phyloP scores from a whole-genome alignment of 805 yeast genomes.

The Pichia pseudocactophila region DNA sequence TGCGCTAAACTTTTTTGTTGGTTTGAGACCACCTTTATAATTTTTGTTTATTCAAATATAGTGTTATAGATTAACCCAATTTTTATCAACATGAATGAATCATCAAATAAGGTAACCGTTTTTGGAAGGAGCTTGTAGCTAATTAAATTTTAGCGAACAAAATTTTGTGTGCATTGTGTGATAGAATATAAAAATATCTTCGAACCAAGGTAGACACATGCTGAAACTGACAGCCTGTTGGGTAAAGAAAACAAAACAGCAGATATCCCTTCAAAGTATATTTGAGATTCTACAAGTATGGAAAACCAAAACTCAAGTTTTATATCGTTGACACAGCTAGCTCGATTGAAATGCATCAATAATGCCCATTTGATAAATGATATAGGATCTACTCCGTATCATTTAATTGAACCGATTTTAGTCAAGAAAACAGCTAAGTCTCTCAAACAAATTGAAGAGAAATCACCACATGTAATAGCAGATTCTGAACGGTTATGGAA shows the following conservation, averaged over 20 bases:
- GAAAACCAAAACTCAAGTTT: constrained; percentile 12
- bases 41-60: background rate
- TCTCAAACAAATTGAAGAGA: constrained; percentile 31
- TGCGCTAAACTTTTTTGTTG: constrained; percentile 55
- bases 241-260: too few species aligned
- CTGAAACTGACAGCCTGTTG: too few species aligned
- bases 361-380: constrained; percentile 26
- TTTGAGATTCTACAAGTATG: too few species aligned
- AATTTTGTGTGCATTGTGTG: too few species aligned
- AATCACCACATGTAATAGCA: constrained; percentile 34
- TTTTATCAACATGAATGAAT: too few species aligned
- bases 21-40: constrained; percentile 39
- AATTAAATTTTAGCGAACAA: background rate
- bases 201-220: too few species aligned
- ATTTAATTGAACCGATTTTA: constrained; percentile 39
- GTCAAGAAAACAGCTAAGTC: constrained; percentile 37
- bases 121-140: too few species aligned
- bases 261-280: too few species aligned
- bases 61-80: background rate
- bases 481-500: constrained; percentile 40
- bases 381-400: constrained; percentile 32
- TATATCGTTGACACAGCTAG: constrained; percentile 20
- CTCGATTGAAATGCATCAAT: constrained; percentile 24
- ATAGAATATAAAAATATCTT: background rate
- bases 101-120: too few species aligned